Evolutionary conservation across 176 grass and related monocot species (phyloP).

Genomic region (Ampelocalamus luodianensis): DNA sequence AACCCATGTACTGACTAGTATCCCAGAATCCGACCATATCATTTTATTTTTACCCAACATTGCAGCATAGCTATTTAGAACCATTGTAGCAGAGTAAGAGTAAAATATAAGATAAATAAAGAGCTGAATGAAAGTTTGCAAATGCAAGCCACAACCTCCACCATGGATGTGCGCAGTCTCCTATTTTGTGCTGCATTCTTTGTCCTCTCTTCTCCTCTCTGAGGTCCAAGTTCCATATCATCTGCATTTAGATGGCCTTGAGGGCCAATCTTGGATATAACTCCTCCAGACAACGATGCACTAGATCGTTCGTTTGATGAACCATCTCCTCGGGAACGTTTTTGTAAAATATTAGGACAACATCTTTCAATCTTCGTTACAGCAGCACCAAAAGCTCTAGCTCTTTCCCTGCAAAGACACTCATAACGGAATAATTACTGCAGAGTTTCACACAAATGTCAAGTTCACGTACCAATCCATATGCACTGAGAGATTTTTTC

Average conservation of each 20-base stretch:
- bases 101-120: constrained; percentile 25
- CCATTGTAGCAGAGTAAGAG: constrained; percentile 18
- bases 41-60: constrained; percentile 16
- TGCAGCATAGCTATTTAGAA: constrained; percentile 12
- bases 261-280: constrained; percentile 45
- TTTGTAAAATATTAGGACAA: constrained; percentile 57
- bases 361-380: constrained; percentile 57
- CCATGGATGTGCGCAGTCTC: constrained; percentile 65
- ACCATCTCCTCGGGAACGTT: constrained; percentile 70
- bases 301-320: constrained; percentile 60
- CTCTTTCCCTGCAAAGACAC: constrained; percentile 56
- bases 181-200: constrained; percentile 69
- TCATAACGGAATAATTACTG: constrained; percentile 33
- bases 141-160: constrained; percentile 54
- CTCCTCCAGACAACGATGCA: constrained; percentile 54
- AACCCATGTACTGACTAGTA: neutral
- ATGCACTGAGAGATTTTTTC: constrained; percentile 7
- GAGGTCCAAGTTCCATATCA: constrained; percentile 63
- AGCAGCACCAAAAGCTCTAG: constrained; percentile 60
- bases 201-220: constrained; percentile 69
- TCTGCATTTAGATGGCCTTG: constrained; percentile 64
- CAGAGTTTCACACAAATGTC: constrained; percentile 23
- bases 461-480: constrained; percentile 27
- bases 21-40: neutral
- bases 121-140: constrained; percentile 26